Percentiles rank a stretch among this genome's conserved stretches.
Evolutionary conservation across 257 asterid species (phyloP).

Genomic region (Solanum ossicruentum): DNA sequence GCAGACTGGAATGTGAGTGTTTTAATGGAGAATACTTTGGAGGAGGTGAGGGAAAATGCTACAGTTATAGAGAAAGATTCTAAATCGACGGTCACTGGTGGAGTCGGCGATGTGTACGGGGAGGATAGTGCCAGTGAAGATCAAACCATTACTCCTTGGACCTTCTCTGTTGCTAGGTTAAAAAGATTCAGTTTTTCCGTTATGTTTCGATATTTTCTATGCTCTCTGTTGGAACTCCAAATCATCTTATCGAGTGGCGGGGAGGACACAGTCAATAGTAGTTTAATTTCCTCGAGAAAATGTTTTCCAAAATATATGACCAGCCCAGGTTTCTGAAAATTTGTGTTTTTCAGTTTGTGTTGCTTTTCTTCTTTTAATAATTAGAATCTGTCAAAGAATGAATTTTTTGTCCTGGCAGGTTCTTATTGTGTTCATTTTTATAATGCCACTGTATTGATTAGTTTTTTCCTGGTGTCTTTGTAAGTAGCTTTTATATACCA

Average conservation of each 20-base stretch:
- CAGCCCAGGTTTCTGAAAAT: neutral
- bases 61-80: constrained; percentile 11
- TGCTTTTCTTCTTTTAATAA: neutral
- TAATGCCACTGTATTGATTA: neutral
- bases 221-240: neutral
- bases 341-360: neutral
- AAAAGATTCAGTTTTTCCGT: neutral
- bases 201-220: constrained; percentile 13
- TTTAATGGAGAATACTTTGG: constrained; percentile 39
- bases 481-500: neutral
- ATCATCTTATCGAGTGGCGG: neutral
- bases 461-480: neutral
- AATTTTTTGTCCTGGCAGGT: neutral
- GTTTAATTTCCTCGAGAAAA: neutral
- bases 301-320: neutral
- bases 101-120: constrained; percentile 66
- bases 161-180: constrained; percentile 64
- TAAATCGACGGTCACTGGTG: constrained; percentile 42
- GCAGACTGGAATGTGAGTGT: constrained; percentile 48
- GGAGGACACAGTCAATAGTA: neutral
- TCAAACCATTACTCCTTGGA: constrained; percentile 64
- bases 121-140: constrained; percentile 81
- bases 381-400: neutral
- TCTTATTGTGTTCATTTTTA: neutral
- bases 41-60: constrained; percentile 27